Conservation (phyloP, 1,139 yeast species). For the Kodamaea sp. region DNA sequence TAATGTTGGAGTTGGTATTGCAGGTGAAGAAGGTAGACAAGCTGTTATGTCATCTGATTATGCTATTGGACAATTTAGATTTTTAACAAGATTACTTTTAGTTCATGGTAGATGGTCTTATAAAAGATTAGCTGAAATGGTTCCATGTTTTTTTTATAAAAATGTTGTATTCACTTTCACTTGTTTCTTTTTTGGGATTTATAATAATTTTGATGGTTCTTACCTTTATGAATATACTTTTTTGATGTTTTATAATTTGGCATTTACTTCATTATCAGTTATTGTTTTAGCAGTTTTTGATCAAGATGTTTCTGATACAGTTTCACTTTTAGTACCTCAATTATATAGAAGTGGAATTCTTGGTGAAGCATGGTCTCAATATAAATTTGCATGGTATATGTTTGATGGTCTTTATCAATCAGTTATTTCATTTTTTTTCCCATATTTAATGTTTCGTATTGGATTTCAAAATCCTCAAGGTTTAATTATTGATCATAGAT, state of each 20-base stretch:
- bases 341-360: constrained; percentile 53
- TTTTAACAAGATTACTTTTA: constrained; percentile 48
- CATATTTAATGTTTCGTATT: constrained; percentile 45
- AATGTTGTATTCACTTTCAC: constrained; percentile 60
- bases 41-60: constrained; percentile 68
- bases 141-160: constrained; percentile 62
- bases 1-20: constrained; percentile 63
- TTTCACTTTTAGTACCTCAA: constrained; percentile 57
- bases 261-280: constrained; percentile 61
- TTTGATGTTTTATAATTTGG: constrained; percentile 63
- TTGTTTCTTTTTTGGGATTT: constrained; percentile 60
- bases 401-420: constrained; percentile 58
- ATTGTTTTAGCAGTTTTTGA: constrained; percentile 57
- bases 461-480: constrained; percentile 50
- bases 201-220: constrained; percentile 56
- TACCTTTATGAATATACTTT: constrained; percentile 60
- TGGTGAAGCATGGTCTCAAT: constrained; percentile 51
- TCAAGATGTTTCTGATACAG: constrained; percentile 59
- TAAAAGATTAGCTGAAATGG: constrained; percentile 60
- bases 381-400: constrained; percentile 54
- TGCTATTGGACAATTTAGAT: constrained; percentile 63
- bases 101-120: constrained; percentile 69
- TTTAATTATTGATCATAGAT: constrained; percentile 51
- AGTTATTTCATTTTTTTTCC: constrained; percentile 52
- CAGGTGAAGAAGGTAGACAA: constrained; percentile 67